Evolutionary conservation across 2,329 filamentous ascomycete species (phyloP).

Genomic region (Iodosphaeria phyllophila): DNA sequence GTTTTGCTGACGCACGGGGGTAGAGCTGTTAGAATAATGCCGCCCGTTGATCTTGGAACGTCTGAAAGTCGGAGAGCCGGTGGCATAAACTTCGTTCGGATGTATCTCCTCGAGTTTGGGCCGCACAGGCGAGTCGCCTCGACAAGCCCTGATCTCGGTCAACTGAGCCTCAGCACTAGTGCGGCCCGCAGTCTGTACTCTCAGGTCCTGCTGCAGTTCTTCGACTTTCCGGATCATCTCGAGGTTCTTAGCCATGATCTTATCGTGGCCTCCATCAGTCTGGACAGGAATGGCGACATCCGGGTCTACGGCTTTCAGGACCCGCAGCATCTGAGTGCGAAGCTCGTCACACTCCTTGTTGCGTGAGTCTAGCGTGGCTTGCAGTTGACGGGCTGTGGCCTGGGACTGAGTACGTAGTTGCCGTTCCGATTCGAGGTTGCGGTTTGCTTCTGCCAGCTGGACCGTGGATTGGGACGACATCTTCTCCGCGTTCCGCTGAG

Average conservation of each 20-base stretch:
- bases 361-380: slow-evolving; percentile 58
- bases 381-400: slow-evolving; percentile 64
- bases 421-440: slow-evolving; percentile 76
- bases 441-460: slow-evolving; percentile 76
- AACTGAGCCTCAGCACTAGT: slow-evolving; percentile 70
- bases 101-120: slow-evolving; percentile 76
- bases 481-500: slow-evolving; percentile 79
- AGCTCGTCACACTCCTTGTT: slow-evolving; percentile 69
- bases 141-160: slow-evolving; percentile 54
- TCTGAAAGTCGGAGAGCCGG: slow-evolving; percentile 56
- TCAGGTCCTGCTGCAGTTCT: slow-evolving; percentile 71
- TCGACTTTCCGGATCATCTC: slow-evolving; percentile 77
- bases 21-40: slow-evolving; percentile 57
- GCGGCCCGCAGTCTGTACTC: slow-evolving; percentile 65
- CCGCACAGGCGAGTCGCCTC: slow-evolving; percentile 50
- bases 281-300: slow-evolving; percentile 46
- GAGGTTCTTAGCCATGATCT: slow-evolving; percentile 53
- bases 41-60: slow-evolving; percentile 31
- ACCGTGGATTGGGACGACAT: slow-evolving; percentile 59
- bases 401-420: slow-evolving; percentile 76
- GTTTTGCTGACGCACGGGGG: slow-evolving; percentile 55
- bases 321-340: slow-evolving; percentile 57
- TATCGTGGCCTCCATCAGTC: slow-evolving; percentile 40
- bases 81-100: slow-evolving; percentile 57
- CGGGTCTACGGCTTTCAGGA: slow-evolving; percentile 78